Evolutionary conservation across 2,329 filamentous ascomycete species (phyloP).

Genomic region (Pyrenophora tritici-repentis): DNA sequence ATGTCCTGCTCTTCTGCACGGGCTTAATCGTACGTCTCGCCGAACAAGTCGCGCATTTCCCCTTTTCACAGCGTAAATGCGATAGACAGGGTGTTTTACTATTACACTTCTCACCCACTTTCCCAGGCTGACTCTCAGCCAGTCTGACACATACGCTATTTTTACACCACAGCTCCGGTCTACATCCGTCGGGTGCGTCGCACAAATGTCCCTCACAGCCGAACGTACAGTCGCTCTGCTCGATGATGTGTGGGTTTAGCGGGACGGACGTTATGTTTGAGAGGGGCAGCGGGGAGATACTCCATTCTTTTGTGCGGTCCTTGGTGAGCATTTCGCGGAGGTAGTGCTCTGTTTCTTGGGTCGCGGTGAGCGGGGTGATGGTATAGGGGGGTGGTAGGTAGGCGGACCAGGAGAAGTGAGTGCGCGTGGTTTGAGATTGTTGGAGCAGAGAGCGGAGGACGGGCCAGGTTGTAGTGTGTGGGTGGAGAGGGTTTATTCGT

Average conservation of each 20-base stretch:
- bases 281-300: slow-evolving; percentile 10
- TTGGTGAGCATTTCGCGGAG: slow-evolving; percentile 4
- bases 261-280: slow-evolving; percentile 25
- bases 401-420: slow-evolving; percentile 37
- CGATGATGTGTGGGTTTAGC: slow-evolving; percentile 39
- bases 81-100: slow-evolving; percentile 36
- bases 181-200: slow-evolving; percentile 34
- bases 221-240: slow-evolving; percentile 35
- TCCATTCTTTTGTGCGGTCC: slow-evolving; percentile 1
- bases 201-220: slow-evolving; percentile 42
- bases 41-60: slow-evolving; percentile 28
- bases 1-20: neutral
- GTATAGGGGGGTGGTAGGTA: slow-evolving; percentile 31
- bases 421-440: slow-evolving; percentile 31
- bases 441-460: slow-evolving; percentile 29
- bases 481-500: slow-evolving; percentile 29
- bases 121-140: slow-evolving; percentile 29
- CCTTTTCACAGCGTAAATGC: slow-evolving; percentile 30
- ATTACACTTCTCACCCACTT: slow-evolving; percentile 32
- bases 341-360: slow-evolving; percentile 3
- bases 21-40: slow-evolving; percentile 22
- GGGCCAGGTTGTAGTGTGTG: slow-evolving; percentile 27
- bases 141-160: slow-evolving; percentile 41
- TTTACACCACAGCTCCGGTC: slow-evolving; percentile 36
- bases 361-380: neutral